Base-by-base conservation (phyloP, 805 yeast species). In the Ogataea polymorpha region DNA sequence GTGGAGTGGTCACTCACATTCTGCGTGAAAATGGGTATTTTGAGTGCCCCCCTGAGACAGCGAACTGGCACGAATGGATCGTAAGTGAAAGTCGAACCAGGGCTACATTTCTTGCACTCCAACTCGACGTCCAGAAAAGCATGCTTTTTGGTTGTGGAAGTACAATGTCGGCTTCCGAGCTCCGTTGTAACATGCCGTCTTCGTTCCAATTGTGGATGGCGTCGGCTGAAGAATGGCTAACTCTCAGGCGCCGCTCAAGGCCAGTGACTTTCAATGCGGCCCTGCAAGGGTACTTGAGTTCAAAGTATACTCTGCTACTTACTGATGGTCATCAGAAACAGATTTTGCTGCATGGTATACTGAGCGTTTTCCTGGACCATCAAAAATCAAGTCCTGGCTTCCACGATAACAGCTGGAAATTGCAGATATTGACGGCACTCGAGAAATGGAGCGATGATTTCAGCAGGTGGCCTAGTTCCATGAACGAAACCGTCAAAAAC, bases 91-190 rank as follows among this genome's bases (percentile, higher is more conserved):
- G 48, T 23, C 45, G 33, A 23, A 50, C 42, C 21, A 34, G 54
- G 29, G 35, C 49, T 3, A 48, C 51, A 2, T 33, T 43, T 2
- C 37, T 42, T 14, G 37, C 46, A 2, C 39, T 50, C 13, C 27
- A 36, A 6, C 34, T 45, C 40, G 51, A 50, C 30, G 48, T 43
- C 10, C 46, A 50, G 25, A 36, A 41, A 10, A 45, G 48, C 8
- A 32, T 42, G 11, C 18, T 50, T 5, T 48, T 50, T 25, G 43
- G 46, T 6, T 46, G 44, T 12, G 37, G 35, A 6, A 36, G 28
- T 2, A 34, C 37, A 9, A 8, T 50, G 10, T 42, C 54, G 2
- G 50, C 48, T 7, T 41, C 30, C 32, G 54, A 50, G 26, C 27
- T 45, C 32, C 17, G 31, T 6, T 26, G 40, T 32, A 39, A 26